Percentiles rank a stretch among this genome's conserved stretches.
These are phyloP conservation scores for Angomonas deanei DNA, from an alignment of 208 protist species.

Conservation along the genomic window DNA sequence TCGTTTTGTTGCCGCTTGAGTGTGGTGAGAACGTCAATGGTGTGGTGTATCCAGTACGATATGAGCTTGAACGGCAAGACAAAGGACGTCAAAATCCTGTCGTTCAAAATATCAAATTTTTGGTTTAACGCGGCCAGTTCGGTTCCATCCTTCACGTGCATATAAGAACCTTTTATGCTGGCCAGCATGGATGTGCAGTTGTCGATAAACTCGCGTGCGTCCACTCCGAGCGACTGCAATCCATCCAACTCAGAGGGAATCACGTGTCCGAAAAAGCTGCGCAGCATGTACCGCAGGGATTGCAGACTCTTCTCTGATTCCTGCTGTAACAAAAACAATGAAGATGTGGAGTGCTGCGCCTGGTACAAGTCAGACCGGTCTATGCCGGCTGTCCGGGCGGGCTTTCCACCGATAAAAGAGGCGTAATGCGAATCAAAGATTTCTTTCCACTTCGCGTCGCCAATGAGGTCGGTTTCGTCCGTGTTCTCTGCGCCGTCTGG, in stretches of 20 bases:
- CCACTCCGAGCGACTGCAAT: conserved; percentile 20
- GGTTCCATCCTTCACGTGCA: not conserved
- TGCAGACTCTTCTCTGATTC: conserved; percentile 17
- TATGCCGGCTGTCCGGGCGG: not conserved
- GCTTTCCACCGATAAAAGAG: not conserved
- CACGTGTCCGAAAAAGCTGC: conserved; percentile 27
- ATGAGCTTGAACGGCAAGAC: conserved; percentile 22
- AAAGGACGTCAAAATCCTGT: conserved; percentile 27
- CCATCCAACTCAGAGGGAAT: conserved; percentile 28
- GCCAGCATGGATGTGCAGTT: not conserved
- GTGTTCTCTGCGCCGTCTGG: not conserved
- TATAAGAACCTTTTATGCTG: not conserved
- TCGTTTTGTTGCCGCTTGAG: conserved; percentile 27
- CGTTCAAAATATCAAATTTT: not conserved
- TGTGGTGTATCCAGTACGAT: conserved; percentile 34
- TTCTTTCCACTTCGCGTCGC: conserved; percentile 13
- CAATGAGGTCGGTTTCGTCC: not conserved
- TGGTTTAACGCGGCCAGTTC: not conserved
- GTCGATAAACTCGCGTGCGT: conserved; percentile 10
- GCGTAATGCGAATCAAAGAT: conserved; percentile 9
- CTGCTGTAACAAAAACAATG: conserved; percentile 10
- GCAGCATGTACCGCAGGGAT: conserved; percentile 7
- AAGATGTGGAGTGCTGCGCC: conserved; percentile 11
- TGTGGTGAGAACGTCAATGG: conserved; percentile 12
- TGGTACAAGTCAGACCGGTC: not conserved